Base-by-base conservation (phyloP, 164 flowering plant species). In the Vitis rupestris region DNA sequence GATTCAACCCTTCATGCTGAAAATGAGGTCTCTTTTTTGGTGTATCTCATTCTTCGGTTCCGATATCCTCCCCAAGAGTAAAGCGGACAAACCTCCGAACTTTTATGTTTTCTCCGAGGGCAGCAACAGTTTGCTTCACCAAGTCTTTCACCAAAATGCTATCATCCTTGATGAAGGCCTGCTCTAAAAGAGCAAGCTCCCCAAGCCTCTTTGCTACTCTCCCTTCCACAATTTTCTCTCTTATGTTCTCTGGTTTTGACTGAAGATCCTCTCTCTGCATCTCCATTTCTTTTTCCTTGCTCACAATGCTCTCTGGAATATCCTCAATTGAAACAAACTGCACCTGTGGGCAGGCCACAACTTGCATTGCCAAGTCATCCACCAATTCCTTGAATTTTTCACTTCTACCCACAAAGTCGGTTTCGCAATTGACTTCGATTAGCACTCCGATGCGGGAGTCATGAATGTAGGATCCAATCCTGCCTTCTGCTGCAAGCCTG, bases 341-440 rank as follows among this genome's bases (percentile, higher is more conserved):
- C 68, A 95, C 98, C 63, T 85, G 91, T 57, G 98, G 97, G 78
- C 88, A 86, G 57, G 99, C 99, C 48, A 82, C 98, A 16, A 89
- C 97, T 76, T 95, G 99, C 99, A 95, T 95, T 50, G 99, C 99
- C 4, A 96, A 87, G 78, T 96, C 99, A 69, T 91, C 94, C 12
- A 90, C 98, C 78, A 96, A 68, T 76, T 90, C 94, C 72, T 90
- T 89, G 89, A 93, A 96, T 17, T 85, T 85, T 67, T 89, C 96
- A 74, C 92, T 84, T 66, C 98, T 83, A 17, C 89, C 97, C 59
- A 93, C 99, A 79, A 96, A 96, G 78, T 96, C 99, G 8, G 99
- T 96, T 74, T 96, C 99, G 50, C 95, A 93, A 79, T 96, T 96
- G 54, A 96, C 95, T 80, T 96, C 99, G 12, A 96, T 86, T 30